A percentile compares a stretch with the other conserved stretches of the same genome.
These are phyloP conservation scores for Gaeumannomyces tritici DNA, from an alignment of 2,329 filamentous ascomycete genomes.

Conservation along the genomic window DNA sequence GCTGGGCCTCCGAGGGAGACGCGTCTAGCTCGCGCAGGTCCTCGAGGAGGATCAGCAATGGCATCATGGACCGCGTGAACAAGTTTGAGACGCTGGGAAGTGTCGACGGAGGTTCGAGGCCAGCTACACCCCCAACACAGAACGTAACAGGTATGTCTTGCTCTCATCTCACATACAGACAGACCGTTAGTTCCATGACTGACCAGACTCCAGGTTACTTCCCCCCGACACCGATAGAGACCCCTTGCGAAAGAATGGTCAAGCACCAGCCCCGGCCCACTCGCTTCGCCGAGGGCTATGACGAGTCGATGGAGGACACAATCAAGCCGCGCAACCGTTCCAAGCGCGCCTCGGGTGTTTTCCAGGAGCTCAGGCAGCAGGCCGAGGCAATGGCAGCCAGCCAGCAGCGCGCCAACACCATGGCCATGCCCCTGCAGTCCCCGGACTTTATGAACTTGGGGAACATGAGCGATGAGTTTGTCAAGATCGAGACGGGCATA, in stretches of 20 bases:
- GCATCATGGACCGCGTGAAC: constrained; percentile 48
- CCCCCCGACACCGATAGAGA: constrained; percentile 59
- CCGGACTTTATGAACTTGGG: constrained; percentile 43
- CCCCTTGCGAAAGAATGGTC: constrained; percentile 39
- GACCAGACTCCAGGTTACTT: constrained; percentile 41
- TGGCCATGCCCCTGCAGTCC: constrained; percentile 39
- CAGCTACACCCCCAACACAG: constrained; percentile 53
- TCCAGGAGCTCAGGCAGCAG: constrained; percentile 49
- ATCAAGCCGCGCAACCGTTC: constrained; percentile 40
- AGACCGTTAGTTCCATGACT: not conserved
- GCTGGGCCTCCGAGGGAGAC: constrained; percentile 43
- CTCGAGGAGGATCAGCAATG: constrained; percentile 47
- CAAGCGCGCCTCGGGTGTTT: constrained; percentile 38
- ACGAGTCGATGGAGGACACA: constrained; percentile 58
- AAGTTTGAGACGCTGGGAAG: constrained; percentile 46
- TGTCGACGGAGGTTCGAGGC: constrained; percentile 35
- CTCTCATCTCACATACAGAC: not conserved
- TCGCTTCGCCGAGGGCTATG: constrained; percentile 51
- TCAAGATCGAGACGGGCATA: constrained; percentile 23
- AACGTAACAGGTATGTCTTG: constrained; percentile 44
- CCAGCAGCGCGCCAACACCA: constrained; percentile 38
- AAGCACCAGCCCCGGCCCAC: constrained; percentile 30
- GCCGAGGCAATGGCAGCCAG: constrained; percentile 44
- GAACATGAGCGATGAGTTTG: constrained; percentile 22
- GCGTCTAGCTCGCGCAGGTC: constrained; percentile 29